Conservation (phyloP, 2,329 filamentous ascomycete genomes). For the Exserohilum rostratum region DNA sequence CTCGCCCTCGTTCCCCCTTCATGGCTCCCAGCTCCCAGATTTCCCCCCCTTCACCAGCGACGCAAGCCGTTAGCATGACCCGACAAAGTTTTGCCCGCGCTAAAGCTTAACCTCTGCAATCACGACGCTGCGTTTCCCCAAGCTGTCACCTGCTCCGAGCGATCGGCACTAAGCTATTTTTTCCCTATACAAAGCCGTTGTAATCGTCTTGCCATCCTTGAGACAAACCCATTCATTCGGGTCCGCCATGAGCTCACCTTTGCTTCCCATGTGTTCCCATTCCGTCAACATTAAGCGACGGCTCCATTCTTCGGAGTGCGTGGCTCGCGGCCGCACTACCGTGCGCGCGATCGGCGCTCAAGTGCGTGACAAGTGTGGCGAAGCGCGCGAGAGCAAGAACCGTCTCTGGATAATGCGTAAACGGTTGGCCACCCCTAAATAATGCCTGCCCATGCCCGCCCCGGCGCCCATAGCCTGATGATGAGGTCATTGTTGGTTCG, state of each 20-base stretch:
- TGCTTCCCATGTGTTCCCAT: not conserved
- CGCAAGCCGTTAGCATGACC: conserved; percentile 10
- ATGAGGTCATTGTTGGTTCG: conserved; percentile 12
- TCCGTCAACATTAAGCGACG: conserved; percentile 4
- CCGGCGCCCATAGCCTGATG: not conserved
- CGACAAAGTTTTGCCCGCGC: conserved; percentile 15
- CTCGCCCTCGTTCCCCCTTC: not conserved
- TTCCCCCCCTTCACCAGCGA: not conserved
- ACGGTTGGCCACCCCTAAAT: no score
- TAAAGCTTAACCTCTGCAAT: conserved; percentile 12
- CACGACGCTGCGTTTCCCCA: conserved; percentile 11
- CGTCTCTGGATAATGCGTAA: not conserved
- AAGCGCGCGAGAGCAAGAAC: conserved; percentile 5
- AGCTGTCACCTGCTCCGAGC: conserved; percentile 10
- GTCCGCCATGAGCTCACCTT: conserved; percentile 1
- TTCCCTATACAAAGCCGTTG: conserved; percentile 8
- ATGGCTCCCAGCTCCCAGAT: no score
- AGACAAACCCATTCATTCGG: conserved; percentile 4
- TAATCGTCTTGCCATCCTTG: conserved; percentile 7
- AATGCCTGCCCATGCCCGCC: no score
- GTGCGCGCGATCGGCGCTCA: conserved; percentile 3
- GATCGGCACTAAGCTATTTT: conserved; percentile 11
- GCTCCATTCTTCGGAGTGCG: not conserved
- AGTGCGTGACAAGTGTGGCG: conserved; percentile 10
- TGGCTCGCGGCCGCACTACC: not conserved